Percentiles rank a stretch among this genome's conserved stretches.
These are phyloP conservation scores for Phytophthora rubi DNA, from an alignment of 352 stramenopile species.

Conservation along the genomic window DNA sequence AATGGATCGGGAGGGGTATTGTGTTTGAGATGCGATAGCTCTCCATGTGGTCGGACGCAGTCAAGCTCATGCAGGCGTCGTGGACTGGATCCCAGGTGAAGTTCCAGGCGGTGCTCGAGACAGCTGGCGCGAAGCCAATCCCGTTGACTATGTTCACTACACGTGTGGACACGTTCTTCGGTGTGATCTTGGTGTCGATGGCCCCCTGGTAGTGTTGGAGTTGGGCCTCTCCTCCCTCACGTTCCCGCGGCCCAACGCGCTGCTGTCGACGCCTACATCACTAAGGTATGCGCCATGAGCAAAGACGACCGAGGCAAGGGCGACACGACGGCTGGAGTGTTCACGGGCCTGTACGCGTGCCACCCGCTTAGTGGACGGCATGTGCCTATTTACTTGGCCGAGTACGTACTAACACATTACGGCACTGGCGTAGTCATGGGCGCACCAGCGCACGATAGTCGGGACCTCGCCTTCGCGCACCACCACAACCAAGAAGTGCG, in stretches of 20 bases:
- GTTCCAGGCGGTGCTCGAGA: slow-evolving; percentile 67
- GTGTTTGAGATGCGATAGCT: slow-evolving; percentile 46
- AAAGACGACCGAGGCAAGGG: slow-evolving; percentile 77
- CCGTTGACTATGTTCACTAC: slow-evolving; percentile 97
- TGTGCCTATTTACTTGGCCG: slow-evolving; percentile 96
- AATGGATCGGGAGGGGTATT: neutral
- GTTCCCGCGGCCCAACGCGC: slow-evolving; percentile 58
- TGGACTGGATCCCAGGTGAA: slow-evolving; percentile 96
- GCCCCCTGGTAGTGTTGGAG: slow-evolving; percentile 93
- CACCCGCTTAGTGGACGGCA: slow-evolving; percentile 92
- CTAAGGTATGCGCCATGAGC: slow-evolving; percentile 62
- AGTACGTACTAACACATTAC: slow-evolving; percentile 98
- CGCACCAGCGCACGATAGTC: slow-evolving; percentile 97
- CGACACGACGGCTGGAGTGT: slow-evolving; percentile 88
- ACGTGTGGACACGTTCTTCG: slow-evolving; percentile 97
- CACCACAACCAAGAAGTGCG: slow-evolving; percentile 92
- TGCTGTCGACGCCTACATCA: slow-evolving; percentile 90
- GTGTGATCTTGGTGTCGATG: slow-evolving; percentile 97
- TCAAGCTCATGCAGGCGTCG: slow-evolving; percentile 93
- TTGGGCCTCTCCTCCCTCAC: slow-evolving; percentile 72
- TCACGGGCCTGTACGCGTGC: slow-evolving; percentile 93
- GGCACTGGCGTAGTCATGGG: slow-evolving; percentile 99
- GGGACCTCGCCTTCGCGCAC: slow-evolving; percentile 96
- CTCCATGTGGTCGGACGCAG: slow-evolving; percentile 82
- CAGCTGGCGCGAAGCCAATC: slow-evolving; percentile 24